Percentiles rank a stretch among this genome's conserved stretches.
These are phyloP conservation scores for Dactylellina leptospora DNA, from an alignment of 2,329 filamentous ascomycete species.

Conservation along the genomic window DNA sequence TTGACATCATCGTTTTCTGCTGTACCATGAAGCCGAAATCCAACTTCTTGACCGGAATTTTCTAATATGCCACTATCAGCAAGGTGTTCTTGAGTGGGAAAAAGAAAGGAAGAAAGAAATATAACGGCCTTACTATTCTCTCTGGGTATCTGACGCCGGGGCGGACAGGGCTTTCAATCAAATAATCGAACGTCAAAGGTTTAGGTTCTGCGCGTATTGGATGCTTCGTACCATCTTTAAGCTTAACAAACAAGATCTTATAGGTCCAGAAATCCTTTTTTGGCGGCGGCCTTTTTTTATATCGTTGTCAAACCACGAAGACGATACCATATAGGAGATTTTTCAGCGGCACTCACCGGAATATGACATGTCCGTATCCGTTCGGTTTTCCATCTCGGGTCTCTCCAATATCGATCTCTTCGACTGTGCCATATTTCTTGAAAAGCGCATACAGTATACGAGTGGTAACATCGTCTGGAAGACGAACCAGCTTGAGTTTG, in stretches of 20 bases:
- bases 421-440: neutral
- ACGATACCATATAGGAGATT: neutral
- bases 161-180: conserved; percentile 58
- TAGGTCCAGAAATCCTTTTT: conserved; percentile 64
- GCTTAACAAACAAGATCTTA: neutral
- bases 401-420: conserved; percentile 30
- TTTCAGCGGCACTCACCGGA: conserved; percentile 33
- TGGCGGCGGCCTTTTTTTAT: conserved; percentile 58
- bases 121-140: too few species aligned
- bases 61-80: conserved; percentile 59
- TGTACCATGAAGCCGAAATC: conserved; percentile 71
- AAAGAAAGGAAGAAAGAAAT: too few species aligned
- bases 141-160: conserved; percentile 53
- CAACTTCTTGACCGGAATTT: conserved; percentile 63
- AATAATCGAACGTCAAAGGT: conserved; percentile 53
- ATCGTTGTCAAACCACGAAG: neutral
- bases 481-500: conserved; percentile 14
- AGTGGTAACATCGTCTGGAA: conserved; percentile 19
- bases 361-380: conserved; percentile 10
- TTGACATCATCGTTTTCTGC: conserved; percentile 68
- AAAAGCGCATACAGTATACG: conserved; percentile 22
- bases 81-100: too few species aligned
- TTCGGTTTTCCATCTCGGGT: neutral
- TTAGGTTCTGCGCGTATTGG: conserved; percentile 57
- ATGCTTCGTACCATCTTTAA: conserved; percentile 32